Conservation (phyloP, 208 protist species). For the Wallacemonas sp. region DNA sequence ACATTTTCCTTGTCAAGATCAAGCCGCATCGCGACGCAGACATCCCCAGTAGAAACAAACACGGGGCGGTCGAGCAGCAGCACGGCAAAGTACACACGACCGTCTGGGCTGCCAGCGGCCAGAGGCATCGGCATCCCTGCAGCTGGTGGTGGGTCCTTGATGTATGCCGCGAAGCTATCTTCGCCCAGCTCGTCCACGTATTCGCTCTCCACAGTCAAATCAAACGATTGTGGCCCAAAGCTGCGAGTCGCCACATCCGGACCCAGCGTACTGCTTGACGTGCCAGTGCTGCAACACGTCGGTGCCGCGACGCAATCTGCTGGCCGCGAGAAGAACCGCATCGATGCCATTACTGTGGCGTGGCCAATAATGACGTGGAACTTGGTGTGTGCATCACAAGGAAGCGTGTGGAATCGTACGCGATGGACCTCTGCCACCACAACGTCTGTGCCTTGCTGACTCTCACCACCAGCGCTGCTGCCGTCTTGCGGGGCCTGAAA, state of each 20-base stretch:
- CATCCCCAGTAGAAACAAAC: constrained; percentile 25
- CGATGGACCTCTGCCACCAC: constrained; percentile 66
- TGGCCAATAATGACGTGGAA: constrained; percentile 90
- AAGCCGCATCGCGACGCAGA: constrained; percentile 69
- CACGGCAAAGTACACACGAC: constrained; percentile 52
- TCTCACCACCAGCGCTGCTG: neutral
- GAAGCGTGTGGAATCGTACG: constrained; percentile 78
- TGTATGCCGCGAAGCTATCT: constrained; percentile 23
- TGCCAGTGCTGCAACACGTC: no score
- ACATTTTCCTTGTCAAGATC: constrained; percentile 70
- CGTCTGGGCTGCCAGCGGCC: constrained; percentile 3
- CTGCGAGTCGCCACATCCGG: no score
- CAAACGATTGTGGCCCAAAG: no score
- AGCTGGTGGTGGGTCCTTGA: neutral
- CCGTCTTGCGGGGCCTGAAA: constrained; percentile 19
- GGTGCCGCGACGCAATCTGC: neutral
- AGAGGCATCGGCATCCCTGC: constrained; percentile 21
- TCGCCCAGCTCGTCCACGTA: constrained; percentile 55
- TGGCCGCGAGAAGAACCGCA: constrained; percentile 66
- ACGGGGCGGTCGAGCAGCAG: constrained; percentile 61
- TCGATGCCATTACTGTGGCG: constrained; percentile 81
- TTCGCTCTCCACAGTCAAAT: constrained; percentile 34
- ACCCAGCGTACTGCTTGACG: no score
- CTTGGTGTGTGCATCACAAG: constrained; percentile 59
- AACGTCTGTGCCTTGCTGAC: constrained; percentile 10